phyloP scores from a whole-genome alignment of 106 monocot genomes.

The Allium sativum region DNA sequence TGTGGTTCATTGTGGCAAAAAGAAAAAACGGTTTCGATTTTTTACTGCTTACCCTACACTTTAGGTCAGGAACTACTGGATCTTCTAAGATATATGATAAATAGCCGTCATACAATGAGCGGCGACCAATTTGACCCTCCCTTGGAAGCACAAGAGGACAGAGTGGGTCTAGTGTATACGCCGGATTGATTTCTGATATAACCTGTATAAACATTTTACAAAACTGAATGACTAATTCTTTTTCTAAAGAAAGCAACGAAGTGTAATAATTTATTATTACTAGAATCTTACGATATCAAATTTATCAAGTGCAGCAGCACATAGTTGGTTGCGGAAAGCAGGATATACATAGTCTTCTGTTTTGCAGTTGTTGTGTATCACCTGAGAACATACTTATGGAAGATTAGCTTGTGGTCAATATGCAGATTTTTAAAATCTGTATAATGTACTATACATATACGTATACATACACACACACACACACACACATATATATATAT shows the following conservation, averaged over 20 bases:
- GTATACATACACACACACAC: too few relatives aligned
- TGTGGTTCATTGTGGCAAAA: too few relatives aligned
- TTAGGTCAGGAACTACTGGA: conserved; percentile 1
- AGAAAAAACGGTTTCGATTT: too few relatives aligned
- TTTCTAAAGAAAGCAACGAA: background rate
- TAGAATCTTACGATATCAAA: background rate
- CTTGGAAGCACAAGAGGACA: conserved; percentile 7
- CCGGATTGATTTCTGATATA: conserved; percentile 5
- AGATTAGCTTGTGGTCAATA: too few relatives aligned
- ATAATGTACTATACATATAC: too few relatives aligned
- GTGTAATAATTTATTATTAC: too few relatives aligned
- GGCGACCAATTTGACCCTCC: background rate
- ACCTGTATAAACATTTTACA: conserved; percentile 5
- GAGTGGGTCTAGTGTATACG: conserved; percentile 16
- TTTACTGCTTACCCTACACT: conserved; percentile 10
- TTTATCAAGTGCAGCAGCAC: background rate
- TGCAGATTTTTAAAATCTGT: too few relatives aligned
- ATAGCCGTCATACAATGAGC: background rate
- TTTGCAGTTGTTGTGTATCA: conserved; percentile 3
- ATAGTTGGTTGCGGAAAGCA: background rate
- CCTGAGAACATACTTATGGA: conserved; percentile 2
- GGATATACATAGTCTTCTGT: conserved; percentile 13
- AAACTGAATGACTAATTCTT: background rate
- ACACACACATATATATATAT: too few relatives aligned
- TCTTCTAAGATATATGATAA: background rate